These are phyloP conservation scores for Senna siamea DNA, from an alignment of 306 rosid genomes.

Conservation along the genomic window DNA sequence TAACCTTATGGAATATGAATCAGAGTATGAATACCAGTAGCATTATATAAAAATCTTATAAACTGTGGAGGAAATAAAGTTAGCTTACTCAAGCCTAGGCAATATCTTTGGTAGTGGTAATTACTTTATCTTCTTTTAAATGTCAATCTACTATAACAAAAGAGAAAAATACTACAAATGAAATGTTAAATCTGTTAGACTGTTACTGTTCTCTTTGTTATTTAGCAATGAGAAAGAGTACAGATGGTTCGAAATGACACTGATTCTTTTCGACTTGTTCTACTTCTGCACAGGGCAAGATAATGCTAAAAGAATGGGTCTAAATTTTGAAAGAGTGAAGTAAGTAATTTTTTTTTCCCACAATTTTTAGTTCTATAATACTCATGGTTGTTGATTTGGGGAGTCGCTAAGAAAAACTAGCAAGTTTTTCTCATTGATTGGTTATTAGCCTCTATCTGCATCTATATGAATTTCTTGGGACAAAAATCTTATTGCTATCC, in stretches of 20 bases:
- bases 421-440: not conserved
- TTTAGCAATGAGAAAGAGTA: conserved; percentile 16
- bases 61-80: not conserved
- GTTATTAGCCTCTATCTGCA: not conserved
- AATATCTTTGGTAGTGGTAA: not conserved
- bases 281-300: conserved; percentile 70
- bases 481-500: conserved; percentile 12
- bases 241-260: conserved; percentile 28
- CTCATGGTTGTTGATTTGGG: not conserved
- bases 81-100: not conserved
- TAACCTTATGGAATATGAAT: not conserved
- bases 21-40: not conserved
- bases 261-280: conserved; percentile 31
- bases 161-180: not conserved
- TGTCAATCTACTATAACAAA: not conserved
- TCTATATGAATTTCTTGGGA: conserved; percentile 15
- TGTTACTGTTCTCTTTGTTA: conserved; percentile 1
- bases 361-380: not conserved
- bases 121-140: not conserved
- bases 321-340: conserved; percentile 91
- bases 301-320: conserved; percentile 89
- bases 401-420: not conserved
- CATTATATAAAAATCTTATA: not conserved
- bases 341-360: conserved; percentile 43
- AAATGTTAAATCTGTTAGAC: not conserved